Base-by-base conservation (phyloP, 768 basidiomycete genomes). In the Calocybe indica region DNA sequence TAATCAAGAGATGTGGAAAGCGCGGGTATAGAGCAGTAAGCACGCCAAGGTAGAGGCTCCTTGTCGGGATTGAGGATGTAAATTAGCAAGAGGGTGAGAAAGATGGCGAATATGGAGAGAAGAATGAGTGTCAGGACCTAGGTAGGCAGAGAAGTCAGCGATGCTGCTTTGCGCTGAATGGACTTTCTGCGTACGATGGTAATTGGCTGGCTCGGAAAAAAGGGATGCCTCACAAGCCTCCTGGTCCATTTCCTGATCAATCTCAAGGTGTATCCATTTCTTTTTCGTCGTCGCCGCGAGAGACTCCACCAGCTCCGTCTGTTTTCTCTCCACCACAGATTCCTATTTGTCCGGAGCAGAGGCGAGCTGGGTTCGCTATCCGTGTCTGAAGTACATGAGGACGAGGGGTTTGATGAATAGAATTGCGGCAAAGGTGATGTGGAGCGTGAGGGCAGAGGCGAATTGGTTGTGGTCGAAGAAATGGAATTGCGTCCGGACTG, bases 31-130 rank as follows among this genome's bases (percentile, higher is more conserved):
- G 88, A 80, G 67, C 95, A 98, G 62, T 95, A 96, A 14, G 85
- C 82, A 56, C 92, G 82, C 93, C 93, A 98, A 40, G 93, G 93
- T 6, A 96, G 71, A 14, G 92, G 87, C 45, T 88, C 84, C 65
- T 96, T 97, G 75, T 98, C 95, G 49, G 93, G 94, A 62, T 96
- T 94, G 60, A 97, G 78, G 52, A 94, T 78, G 66, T 96, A 88
- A 60, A 92, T 92, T 66, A 97, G 76, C 47, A 90, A 72, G 50
- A 93, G 79, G 30, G 93, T 94, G 57, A 94, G 73, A 51, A 82
- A 82, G 50, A 90, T 82, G 45, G 88, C 88, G 62, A 96, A 84
- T 52, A 83, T 71, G 45, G 84, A 83, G 58, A 95, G 77, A 46
- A 92, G 70, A 51, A 93, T 74, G 56, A 90, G 72, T 29, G 84